phyloP scores from a whole-genome alignment of 768 basidiomycete genomes.

The Trametes meyenii region DNA sequence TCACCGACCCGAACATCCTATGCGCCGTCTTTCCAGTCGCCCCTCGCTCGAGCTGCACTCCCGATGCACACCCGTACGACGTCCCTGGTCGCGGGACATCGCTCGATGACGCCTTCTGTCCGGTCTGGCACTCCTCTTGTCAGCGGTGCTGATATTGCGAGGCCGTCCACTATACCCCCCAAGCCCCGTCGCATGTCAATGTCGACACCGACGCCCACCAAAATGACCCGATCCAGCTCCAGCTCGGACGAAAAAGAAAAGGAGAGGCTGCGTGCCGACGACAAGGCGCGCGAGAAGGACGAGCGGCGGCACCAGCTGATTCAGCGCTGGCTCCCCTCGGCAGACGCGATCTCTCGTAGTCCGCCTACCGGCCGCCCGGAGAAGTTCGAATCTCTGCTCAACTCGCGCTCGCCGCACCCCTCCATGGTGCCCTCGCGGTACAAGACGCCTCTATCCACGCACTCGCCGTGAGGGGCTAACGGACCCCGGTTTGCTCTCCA shows the following conservation, averaged over 20 bases:
- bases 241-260: slow-evolving; percentile 59
- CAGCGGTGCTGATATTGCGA: slow-evolving; percentile 34
- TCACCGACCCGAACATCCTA: slow-evolving; percentile 36
- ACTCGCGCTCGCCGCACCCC: slow-evolving; percentile 4
- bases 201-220: slow-evolving; percentile 51
- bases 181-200: slow-evolving; percentile 55
- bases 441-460: slow-evolving; percentile 35
- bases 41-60: slow-evolving; percentile 54
- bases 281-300: slow-evolving; percentile 38
- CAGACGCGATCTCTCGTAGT: slow-evolving; percentile 26
- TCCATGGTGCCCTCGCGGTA: slow-evolving; percentile 29
- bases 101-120: slow-evolving; percentile 48
- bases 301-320: slow-evolving; percentile 38
- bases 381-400: slow-evolving; percentile 14
- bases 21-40: slow-evolving; percentile 49
- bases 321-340: slow-evolving; percentile 68
- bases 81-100: slow-evolving; percentile 52
- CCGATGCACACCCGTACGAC: slow-evolving; percentile 54
- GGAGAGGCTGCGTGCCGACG: slow-evolving; percentile 38
- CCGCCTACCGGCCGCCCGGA: slow-evolving; percentile 39
- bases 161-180: slow-evolving; percentile 32
- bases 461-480: slow-evolving; percentile 25
- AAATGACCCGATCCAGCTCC: slow-evolving; percentile 50
- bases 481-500: slow-evolving; percentile 25
- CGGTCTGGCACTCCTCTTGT: slow-evolving; percentile 46